Evolutionary conservation across 148 eudicot genomes (phyloP).

Genomic region (Oxyria digyna): DNA sequence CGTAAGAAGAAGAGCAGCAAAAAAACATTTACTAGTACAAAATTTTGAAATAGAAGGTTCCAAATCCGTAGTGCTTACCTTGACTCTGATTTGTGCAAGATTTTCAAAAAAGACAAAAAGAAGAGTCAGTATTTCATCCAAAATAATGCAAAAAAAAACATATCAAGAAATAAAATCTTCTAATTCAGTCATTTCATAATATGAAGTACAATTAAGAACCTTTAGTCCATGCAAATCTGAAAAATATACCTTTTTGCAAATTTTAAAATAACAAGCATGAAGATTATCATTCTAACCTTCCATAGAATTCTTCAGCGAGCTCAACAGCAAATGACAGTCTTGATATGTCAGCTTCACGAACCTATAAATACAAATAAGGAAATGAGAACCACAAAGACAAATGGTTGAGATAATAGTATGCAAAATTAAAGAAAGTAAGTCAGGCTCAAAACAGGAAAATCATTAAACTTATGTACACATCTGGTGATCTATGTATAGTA

Average conservation of each 20-base stretch:
- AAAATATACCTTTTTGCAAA: neutral
- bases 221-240: neutral
- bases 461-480: neutral
- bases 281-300: slow-evolving; percentile 40
- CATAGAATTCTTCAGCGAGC: slow-evolving; percentile 99
- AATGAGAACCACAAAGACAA: neutral
- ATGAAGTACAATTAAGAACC: neutral
- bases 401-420: neutral
- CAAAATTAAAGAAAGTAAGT: neutral
- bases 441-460: neutral
- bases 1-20: neutral
- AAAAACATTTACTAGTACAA: neutral
- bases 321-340: slow-evolving; percentile 95
- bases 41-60: neutral
- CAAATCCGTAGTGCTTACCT: slow-evolving; percentile 33
- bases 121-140: slow-evolving; percentile 19
- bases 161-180: slow-evolving; percentile 1
- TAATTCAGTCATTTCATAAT: neutral
- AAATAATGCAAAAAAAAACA: neutral
- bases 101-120: slow-evolving; percentile 16
- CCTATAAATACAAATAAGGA: slow-evolving; percentile 22
- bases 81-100: slow-evolving; percentile 41
- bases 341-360: slow-evolving; percentile 98
- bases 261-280: neutral
- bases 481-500: neutral